Evolutionary conservation across 2,329 filamentous ascomycete species (phyloP).

Genomic region (Pseudogymnoascus sp.): DNA sequence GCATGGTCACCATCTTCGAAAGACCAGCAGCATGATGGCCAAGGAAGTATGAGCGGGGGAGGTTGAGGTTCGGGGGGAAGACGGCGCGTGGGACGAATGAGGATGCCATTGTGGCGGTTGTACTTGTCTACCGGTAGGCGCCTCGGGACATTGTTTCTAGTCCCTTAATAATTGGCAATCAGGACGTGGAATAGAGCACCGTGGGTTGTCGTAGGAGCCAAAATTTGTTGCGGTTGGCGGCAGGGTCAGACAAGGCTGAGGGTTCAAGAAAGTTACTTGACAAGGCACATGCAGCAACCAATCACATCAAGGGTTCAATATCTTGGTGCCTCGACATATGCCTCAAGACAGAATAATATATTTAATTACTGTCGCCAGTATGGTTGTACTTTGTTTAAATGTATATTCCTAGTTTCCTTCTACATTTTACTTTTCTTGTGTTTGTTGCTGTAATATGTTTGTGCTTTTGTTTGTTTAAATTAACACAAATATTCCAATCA

Average conservation of each 20-base stretch:
- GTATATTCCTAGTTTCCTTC: neutral
- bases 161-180: neutral
- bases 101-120: constrained; percentile 12
- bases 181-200: neutral
- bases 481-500: no score
- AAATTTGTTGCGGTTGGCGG: neutral
- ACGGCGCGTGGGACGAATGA: constrained; percentile 64
- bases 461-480: neutral
- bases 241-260: neutral
- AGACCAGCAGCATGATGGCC: constrained; percentile 85
- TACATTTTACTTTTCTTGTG: neutral
- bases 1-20: constrained; percentile 69
- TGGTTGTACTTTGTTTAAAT: neutral
- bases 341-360: neutral
- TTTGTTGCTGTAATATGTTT: neutral
- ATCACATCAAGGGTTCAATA: neutral
- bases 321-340: neutral
- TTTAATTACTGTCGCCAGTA: neutral
- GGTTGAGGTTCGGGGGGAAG: constrained; percentile 65
- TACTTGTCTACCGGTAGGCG: neutral
- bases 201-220: neutral
- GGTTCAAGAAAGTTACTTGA: neutral
- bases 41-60: constrained; percentile 86
- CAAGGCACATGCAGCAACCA: neutral
- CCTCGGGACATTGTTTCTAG: constrained; percentile 1